A percentile compares a stretch with the other conserved stretches of the same genome.
Evolutionary conservation across 2,329 filamentous ascomycete genomes (phyloP).

Genomic region (Penicillium nordicum): DNA sequence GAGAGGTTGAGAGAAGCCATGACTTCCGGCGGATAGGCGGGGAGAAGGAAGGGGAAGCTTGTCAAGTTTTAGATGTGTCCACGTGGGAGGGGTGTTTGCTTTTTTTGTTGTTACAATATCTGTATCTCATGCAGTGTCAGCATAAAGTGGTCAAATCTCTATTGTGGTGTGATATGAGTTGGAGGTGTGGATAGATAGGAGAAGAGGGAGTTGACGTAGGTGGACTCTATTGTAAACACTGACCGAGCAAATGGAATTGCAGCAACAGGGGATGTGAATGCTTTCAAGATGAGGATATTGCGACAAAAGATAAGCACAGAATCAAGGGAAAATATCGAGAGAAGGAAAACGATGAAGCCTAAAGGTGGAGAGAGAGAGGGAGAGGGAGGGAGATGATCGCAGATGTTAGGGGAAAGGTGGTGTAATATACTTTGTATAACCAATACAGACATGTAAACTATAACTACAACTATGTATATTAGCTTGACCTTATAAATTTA

Average conservation of each 20-base stretch:
- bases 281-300: background rate
- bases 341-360: constrained; percentile 1
- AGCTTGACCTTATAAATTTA: too few species aligned
- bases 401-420: background rate
- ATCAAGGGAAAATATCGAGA: background rate
- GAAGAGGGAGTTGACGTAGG: constrained; percentile 7
- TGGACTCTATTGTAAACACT: constrained; percentile 1
- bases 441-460: background rate
- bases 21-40: constrained; percentile 12
- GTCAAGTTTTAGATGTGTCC: background rate
- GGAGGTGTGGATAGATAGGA: background rate
- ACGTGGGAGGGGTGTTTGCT: constrained; percentile 2
- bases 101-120: constrained; percentile 1
- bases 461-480: too few species aligned
- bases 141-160: background rate
- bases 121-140: constrained; percentile 1
- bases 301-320: background rate
- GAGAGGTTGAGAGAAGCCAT: constrained; percentile 83
- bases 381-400: background rate
- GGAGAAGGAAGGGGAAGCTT: constrained; percentile 2
- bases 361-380: constrained; percentile 1
- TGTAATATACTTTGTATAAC: background rate
- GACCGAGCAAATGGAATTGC: background rate
- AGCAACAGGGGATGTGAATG: background rate
- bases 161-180: background rate